A percentile compares a stretch with the other conserved stretches of the same genome.
Evolutionary conservation across 2,329 filamentous ascomycete genomes (phyloP).

Genomic region (Mollisia scopiformis): DNA sequence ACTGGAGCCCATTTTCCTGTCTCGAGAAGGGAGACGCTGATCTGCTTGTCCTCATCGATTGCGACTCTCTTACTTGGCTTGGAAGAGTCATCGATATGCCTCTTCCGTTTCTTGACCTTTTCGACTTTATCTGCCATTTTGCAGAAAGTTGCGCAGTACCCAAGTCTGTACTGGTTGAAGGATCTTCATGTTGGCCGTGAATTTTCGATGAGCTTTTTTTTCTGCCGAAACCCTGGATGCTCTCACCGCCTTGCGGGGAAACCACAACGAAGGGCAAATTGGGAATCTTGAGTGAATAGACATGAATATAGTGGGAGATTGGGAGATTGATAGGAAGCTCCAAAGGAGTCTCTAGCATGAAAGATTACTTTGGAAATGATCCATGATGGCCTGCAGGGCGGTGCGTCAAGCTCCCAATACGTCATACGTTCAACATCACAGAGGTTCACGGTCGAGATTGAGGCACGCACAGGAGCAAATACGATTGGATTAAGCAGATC

Average conservation of each 20-base stretch:
- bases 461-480: neutral
- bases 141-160: too few relatives aligned
- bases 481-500: neutral
- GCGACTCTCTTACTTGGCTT: slow-evolving; percentile 56
- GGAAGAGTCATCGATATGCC: slow-evolving; percentile 42
- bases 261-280: slow-evolving; percentile 1
- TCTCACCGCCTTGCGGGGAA: slow-evolving; percentile 1
- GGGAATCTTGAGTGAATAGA: too few relatives aligned
- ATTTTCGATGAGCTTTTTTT: slow-evolving; percentile 13
- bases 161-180: neutral
- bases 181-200: neutral
- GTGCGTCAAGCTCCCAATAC: neutral
- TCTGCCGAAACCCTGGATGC: slow-evolving; percentile 7
- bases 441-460: neutral
- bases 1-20: slow-evolving; percentile 54
- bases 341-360: neutral
- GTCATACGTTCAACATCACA: neutral
- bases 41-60: slow-evolving; percentile 42
- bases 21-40: slow-evolving; percentile 50
- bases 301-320: too few relatives aligned
- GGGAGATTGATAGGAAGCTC: too few relatives aligned
- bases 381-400: neutral
- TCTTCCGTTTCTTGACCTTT: slow-evolving; percentile 53
- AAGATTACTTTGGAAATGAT: neutral
- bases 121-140: slow-evolving; percentile 34